These are phyloP conservation scores for Nothophytophthora sp. DNA, from an alignment of 352 stramenopile species.

Conservation along the genomic window DNA sequence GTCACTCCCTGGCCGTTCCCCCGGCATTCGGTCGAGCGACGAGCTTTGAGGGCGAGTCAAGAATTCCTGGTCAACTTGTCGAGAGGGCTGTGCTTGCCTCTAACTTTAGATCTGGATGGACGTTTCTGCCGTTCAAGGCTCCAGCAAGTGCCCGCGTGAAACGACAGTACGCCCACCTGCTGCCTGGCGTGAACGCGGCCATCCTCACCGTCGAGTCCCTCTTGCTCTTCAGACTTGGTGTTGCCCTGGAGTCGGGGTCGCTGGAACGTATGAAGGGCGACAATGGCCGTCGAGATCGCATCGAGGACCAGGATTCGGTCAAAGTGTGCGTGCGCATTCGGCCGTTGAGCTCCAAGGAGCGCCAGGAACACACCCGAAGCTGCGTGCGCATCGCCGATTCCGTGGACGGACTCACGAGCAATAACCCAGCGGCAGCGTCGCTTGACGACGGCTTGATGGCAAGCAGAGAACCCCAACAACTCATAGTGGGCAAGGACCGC, in stretches of 20 bases:
- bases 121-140: no score
- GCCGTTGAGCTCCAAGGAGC: conserved; percentile 64
- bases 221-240: no score
- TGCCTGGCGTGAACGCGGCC: no score
- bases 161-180: conserved; percentile 29
- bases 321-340: conserved; percentile 80
- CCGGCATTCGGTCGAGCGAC: no score
- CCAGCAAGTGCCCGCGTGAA: conserved; percentile 6
- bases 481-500: conserved; percentile 89
- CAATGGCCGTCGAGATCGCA: conserved; percentile 19
- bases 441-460: conserved; percentile 1
- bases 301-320: conserved; percentile 58
- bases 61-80: no score
- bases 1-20: no score
- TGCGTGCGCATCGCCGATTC: conserved; percentile 66
- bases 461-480: conserved; percentile 43
- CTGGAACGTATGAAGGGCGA: conserved; percentile 19
- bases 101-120: conserved; percentile 20
- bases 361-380: conserved; percentile 71
- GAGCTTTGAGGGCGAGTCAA: no score
- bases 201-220: no score
- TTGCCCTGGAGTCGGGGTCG: conserved; percentile 1
- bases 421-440: conserved; percentile 7
- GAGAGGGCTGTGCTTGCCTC: no score
- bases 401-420: conserved; percentile 41